phyloP scores from a whole-genome alignment of 352 stramenopile genomes.

The Phytophthora ohioensis region DNA sequence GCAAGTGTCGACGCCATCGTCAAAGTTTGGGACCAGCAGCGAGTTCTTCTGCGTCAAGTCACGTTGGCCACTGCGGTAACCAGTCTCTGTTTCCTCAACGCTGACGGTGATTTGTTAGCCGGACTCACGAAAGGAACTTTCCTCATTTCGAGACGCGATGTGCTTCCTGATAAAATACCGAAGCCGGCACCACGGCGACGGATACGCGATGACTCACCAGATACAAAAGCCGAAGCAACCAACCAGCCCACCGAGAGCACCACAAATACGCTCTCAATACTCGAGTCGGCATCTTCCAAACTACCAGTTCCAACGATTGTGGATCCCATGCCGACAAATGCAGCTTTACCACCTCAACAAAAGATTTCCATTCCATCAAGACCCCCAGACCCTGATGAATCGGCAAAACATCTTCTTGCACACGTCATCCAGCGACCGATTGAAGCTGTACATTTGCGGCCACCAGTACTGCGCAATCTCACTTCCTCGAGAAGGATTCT shows the following conservation, averaged over 20 bases:
- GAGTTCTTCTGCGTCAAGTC: constrained; percentile 63
- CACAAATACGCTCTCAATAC: neutral
- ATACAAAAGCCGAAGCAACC: constrained; percentile 8
- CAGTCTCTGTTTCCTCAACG: constrained; percentile 77
- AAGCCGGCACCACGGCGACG: constrained; percentile 18
- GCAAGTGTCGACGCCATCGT: constrained; percentile 76
- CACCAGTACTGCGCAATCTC: constrained; percentile 27
- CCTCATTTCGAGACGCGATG: constrained; percentile 61
- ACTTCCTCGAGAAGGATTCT: constrained; percentile 1
- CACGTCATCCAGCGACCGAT: constrained; percentile 38
- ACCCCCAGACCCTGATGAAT: constrained; percentile 23
- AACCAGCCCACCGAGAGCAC: neutral
- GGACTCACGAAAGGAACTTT: constrained; percentile 64
- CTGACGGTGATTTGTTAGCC: constrained; percentile 62
- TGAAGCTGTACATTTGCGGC: constrained; percentile 28
- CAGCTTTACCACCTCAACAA: neutral
- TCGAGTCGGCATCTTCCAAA: constrained; percentile 1
- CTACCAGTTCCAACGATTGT: neutral
- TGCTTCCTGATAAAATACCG: constrained; percentile 63
- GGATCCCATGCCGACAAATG: neutral
- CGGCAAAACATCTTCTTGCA: constrained; percentile 34
- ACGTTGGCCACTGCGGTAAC: constrained; percentile 67
- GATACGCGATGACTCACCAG: constrained; percentile 2
- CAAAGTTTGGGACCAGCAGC: constrained; percentile 78
- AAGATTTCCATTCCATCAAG: constrained; percentile 9